Evolutionary conservation across 805 yeast species (phyloP).

Genomic region (Candida ficus): DNA sequence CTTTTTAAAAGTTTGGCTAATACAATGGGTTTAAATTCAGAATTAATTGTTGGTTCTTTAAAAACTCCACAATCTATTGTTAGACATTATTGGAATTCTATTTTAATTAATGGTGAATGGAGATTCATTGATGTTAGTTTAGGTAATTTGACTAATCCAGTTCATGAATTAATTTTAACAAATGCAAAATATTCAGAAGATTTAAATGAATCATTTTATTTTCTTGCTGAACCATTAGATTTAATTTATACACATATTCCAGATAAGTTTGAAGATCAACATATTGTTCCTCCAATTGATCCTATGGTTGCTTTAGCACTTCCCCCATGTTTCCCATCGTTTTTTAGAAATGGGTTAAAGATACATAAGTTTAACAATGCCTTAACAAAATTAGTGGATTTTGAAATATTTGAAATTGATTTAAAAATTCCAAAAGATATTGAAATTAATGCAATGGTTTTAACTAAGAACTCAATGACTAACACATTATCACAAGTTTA

Average conservation of each 20-base stretch:
- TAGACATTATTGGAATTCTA: slow-evolving; percentile 88
- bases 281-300: slow-evolving; percentile 78
- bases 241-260: slow-evolving; percentile 87
- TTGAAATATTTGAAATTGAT: slow-evolving; percentile 77
- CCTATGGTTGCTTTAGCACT: slow-evolving; percentile 70
- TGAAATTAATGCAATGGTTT: slow-evolving; percentile 60
- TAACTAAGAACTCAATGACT: slow-evolving; percentile 36
- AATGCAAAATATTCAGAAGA: slow-evolving; percentile 18
- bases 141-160: slow-evolving; percentile 55
- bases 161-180: slow-evolving; percentile 35
- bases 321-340: slow-evolving; percentile 85
- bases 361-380: slow-evolving; percentile 74
- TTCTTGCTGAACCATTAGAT: slow-evolving; percentile 69
- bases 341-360: slow-evolving; percentile 52
- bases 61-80: slow-evolving; percentile 69
- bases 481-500: slow-evolving; percentile 72
- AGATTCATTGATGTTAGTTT: slow-evolving; percentile 69
- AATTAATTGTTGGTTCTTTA: slow-evolving; percentile 75
- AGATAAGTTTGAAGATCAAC: slow-evolving; percentile 71
- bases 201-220: slow-evolving; percentile 51
- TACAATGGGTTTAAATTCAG: slow-evolving; percentile 65
- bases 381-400: slow-evolving; percentile 62
- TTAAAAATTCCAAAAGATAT: slow-evolving; percentile 64
- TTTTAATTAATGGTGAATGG: slow-evolving; percentile 71
- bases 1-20: slow-evolving; percentile 69